Evolutionary conservation across 108 stramenopile species (phyloP).

Genomic region (Cyclotella distinguenda): DNA sequence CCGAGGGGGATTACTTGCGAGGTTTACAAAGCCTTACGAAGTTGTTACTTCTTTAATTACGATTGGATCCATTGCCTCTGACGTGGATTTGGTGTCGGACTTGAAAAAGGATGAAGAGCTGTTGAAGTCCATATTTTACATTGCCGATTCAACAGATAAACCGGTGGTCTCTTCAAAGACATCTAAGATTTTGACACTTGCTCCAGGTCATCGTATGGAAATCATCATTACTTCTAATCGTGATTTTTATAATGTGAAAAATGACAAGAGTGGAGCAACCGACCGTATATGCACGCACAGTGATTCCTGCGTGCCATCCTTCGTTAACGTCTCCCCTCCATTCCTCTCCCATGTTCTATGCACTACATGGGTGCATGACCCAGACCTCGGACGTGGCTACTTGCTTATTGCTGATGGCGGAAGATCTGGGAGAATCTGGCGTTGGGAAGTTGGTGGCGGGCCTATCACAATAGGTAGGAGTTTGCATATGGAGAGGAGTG

Average conservation of each 20-base stretch:
- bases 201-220: conserved; percentile 22
- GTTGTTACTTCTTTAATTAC: conserved; percentile 17
- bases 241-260: conserved; percentile 11
- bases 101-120: conserved; percentile 2
- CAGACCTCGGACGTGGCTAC: conserved; percentile 70
- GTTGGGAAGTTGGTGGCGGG: conserved; percentile 81
- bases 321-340: background rate
- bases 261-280: background rate
- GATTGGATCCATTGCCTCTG: background rate
- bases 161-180: background rate
- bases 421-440: conserved; percentile 60
- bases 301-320: background rate
- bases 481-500: conserved; percentile 61
- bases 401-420: conserved; percentile 53
- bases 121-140: conserved; percentile 33
- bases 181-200: conserved; percentile 4
- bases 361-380: conserved; percentile 69
- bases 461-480: conserved; percentile 78
- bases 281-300: background rate
- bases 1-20: conserved; percentile 32
- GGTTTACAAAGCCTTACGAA: conserved; percentile 32
- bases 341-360: conserved; percentile 33
- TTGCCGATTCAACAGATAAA: conserved; percentile 1
- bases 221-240: conserved; percentile 35
- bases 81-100: background rate